Conservation (phyloP, 257 asterid genomes). For the Penstemon eatonii region DNA sequence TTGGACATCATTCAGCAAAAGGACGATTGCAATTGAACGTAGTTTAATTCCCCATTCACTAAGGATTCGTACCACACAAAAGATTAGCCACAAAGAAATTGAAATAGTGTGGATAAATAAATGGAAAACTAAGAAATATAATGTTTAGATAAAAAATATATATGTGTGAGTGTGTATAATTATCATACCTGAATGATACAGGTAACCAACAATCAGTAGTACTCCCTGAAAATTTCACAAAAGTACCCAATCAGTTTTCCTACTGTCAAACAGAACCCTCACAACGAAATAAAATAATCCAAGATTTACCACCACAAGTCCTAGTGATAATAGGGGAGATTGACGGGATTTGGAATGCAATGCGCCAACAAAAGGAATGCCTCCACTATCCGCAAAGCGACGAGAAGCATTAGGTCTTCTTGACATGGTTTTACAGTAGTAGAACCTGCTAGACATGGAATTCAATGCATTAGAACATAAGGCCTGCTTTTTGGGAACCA, state of each 20-base stretch:
- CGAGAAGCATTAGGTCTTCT: slow-evolving; percentile 79
- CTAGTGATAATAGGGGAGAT: slow-evolving; percentile 73
- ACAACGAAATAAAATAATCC: slow-evolving; percentile 10
- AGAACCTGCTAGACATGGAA: slow-evolving; percentile 33
- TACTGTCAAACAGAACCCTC: too few species aligned
- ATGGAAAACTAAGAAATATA: not conserved
- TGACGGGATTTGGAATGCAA: slow-evolving; percentile 79
- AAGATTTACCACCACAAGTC: slow-evolving; percentile 73
- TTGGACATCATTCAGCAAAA: not conserved
- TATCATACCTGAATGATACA: slow-evolving; percentile 13
- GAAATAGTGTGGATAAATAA: not conserved
- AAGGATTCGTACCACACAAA: not conserved
- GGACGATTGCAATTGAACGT: not conserved
- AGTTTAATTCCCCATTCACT: not conserved
- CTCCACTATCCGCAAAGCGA: slow-evolving; percentile 59
- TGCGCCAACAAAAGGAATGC: slow-evolving; percentile 72
- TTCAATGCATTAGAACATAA: slow-evolving; percentile 24
- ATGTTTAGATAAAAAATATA: slow-evolving; percentile 8
- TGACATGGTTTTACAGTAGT: slow-evolving; percentile 49
- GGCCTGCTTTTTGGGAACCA: not conserved
- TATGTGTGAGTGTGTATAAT: not conserved
- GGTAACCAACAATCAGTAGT: slow-evolving; percentile 11
- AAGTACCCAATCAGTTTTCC: not conserved
- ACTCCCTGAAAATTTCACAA: slow-evolving; percentile 16
- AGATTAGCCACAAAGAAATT: not conserved